Base-by-base conservation (phyloP, 2,329 filamentous ascomycete species). In the Colletotrichum endophyticum region DNA sequence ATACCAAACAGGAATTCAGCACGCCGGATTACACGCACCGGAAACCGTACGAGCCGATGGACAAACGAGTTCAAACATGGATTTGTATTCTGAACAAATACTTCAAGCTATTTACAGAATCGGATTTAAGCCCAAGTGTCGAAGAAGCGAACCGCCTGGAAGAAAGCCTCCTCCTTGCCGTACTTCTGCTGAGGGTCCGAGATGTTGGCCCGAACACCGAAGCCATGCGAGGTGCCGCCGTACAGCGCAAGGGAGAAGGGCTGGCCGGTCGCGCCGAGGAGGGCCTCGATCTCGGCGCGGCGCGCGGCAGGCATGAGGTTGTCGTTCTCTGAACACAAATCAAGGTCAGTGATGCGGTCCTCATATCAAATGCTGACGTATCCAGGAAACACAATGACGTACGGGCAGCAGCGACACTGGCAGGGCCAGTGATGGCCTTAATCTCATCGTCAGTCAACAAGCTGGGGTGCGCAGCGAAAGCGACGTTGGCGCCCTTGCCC, bases 161-260 rank as follows among this genome's bases (percentile, higher is more conserved):
- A 85, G 83, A 96, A 96, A 1, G 95, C 94, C 82, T 92, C 90
- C 86, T 96, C 94, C 88, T 96, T 96, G 36, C 92, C 94, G 82
- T 92, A 96, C 84, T 89, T 92, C 81, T 91, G 85, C 72, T 81
- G 79, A 25, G 86, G 85, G 73, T 89, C 85, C 4, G 85, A 85
- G 32, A 89, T 72, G 80, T 96, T 92, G 6, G 88, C 91, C 44
- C 94, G 89, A 9, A 95, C 93, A 19, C 92, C 93, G 80, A 96
- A 97, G 0, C 95, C 95, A 81, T 97, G 95, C 76, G 86, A 83
- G 8, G 94, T 93, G 49, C 91, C 91, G 19, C 91, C 91, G 87
- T 93, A 96, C 57, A 96, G 84, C 77, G 89, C 92, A 75, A 96
- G 89, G 83, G 95, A 93, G 85, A 93, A 96, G 9, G 92, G 85